phyloP scores from a whole-genome alignment of 225 moss, liverwort and hornwort genomes.

The Pseudisothecium myosuroides region DNA sequence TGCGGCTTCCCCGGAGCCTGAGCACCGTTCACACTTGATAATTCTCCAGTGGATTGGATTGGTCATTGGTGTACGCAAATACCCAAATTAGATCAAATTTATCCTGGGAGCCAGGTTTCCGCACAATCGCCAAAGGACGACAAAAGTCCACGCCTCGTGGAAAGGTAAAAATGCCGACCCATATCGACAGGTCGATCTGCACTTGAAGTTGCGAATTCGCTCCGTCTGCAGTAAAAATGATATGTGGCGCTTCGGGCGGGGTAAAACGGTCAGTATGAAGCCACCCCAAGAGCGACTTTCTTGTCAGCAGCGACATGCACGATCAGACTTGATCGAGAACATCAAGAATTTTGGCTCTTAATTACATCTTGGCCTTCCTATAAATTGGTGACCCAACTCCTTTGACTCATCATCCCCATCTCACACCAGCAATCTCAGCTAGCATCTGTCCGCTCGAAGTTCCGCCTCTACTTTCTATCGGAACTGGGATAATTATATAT shows the following conservation, averaged over 20 bases:
- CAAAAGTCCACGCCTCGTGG: neutral
- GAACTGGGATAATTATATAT: too few species aligned
- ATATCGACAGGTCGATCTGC: neutral
- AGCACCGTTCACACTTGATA: neutral
- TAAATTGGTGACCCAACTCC: neutral
- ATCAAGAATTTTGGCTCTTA: too few species aligned
- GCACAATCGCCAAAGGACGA: neutral
- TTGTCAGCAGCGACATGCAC: neutral
- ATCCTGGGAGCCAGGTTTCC: neutral
- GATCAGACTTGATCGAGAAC: neutral
- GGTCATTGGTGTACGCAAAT: neutral
- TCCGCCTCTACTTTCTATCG: neutral
- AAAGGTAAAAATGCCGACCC: neutral
- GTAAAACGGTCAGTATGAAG: too few species aligned
- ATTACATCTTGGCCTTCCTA: neutral
- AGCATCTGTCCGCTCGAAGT: neutral
- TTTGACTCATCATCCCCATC: neutral
- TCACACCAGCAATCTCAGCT: neutral
- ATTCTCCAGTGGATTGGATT: neutral
- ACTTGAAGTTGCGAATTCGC: neutral
- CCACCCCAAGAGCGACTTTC: too few species aligned
- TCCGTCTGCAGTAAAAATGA: neutral
- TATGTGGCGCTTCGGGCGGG: too few species aligned
- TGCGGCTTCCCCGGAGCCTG: neutral
- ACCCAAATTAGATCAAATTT: neutral